Conservation (phyloP, 2,329 filamentous ascomycete genomes). For the Fusarium sp. region DNA sequence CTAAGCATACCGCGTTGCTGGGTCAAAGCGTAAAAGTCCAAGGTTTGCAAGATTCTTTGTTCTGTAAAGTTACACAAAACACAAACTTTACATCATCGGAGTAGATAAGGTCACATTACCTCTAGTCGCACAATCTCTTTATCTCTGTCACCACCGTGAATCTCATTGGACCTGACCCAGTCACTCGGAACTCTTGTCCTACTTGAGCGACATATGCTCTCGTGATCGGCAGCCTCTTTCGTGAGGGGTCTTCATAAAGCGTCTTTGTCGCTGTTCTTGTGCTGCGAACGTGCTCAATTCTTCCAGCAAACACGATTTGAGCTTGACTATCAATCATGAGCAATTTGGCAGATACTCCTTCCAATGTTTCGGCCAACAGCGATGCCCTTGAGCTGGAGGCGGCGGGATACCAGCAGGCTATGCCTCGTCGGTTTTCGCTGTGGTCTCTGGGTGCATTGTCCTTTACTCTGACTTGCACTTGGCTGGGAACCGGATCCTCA, state of each 20-base stretch:
- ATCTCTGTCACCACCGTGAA: neutral
- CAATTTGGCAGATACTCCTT: neutral
- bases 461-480: constrained; percentile 48
- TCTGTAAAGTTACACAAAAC: neutral
- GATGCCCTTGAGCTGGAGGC: constrained; percentile 49
- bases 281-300: neutral
- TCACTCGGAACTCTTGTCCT: neutral
- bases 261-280: neutral
- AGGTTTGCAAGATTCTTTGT: neutral
- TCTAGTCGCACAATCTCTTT: neutral
- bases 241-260: neutral
- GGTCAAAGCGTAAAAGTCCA: neutral
- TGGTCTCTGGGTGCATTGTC: constrained; percentile 45
- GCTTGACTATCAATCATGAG: neutral
- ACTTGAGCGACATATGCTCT: neutral
- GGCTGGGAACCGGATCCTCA: constrained; percentile 47
- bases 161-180: neutral
- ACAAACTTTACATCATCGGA: neutral
- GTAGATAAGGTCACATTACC: neutral
- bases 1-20: neutral
- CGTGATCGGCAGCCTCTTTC: neutral
- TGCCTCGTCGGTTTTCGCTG: constrained; percentile 48
- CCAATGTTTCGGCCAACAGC: neutral
- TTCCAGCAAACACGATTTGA: neutral
- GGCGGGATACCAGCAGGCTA: constrained; percentile 46